Base-by-base conservation (phyloP, 2,329 filamentous ascomycete species). In the Fusarium nisikadoi region DNA sequence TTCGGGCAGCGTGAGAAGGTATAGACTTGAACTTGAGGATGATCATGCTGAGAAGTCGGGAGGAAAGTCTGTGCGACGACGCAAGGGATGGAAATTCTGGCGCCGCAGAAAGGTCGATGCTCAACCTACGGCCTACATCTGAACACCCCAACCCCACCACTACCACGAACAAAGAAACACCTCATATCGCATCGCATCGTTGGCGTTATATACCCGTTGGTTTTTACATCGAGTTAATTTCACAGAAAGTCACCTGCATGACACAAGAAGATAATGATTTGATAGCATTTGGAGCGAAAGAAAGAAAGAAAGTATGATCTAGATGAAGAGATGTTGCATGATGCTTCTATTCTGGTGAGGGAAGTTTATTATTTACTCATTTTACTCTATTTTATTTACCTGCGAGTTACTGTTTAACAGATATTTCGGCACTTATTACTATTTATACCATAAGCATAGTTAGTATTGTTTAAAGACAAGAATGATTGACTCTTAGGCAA, bases 1-100 rank as follows among this genome's bases (percentile, higher is more conserved):
- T 77, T 82, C 85, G 2, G 89, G 90, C 25, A 91, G 89, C 64
- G 90, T 92, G 65, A 84, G 90, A 20, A 84, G 90, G 20, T 91
- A 92, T 78, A 83, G 90, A 8, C 82, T 92, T 7, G 86, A 89
- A 42, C 81, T 91, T 6, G 87, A 89, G 23, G 83, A 83, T 39
- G 85, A 85, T 13, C 71, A 76, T 8, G 72, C 76, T 12, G 75
- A 80, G 55, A 79, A 80, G 68, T 35, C 43, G 35, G 50, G 46
- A 13, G 56, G 55, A 20, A 68, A 55, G 45, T 20, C 31, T 33
- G 42, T 47, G 35, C 73, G 75, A 23, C 61, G 74, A 45, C 77
- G 72, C 61, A 78, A 74, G 57, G 73, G 72, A 42, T 80, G 79
- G 75, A 73, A 68, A 27, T 75, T 80, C 60, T 79, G 79, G 75